These are phyloP conservation scores for Yamadazyma paraphyllophila DNA, from an alignment of 805 yeast species.

Conservation along the genomic window DNA sequence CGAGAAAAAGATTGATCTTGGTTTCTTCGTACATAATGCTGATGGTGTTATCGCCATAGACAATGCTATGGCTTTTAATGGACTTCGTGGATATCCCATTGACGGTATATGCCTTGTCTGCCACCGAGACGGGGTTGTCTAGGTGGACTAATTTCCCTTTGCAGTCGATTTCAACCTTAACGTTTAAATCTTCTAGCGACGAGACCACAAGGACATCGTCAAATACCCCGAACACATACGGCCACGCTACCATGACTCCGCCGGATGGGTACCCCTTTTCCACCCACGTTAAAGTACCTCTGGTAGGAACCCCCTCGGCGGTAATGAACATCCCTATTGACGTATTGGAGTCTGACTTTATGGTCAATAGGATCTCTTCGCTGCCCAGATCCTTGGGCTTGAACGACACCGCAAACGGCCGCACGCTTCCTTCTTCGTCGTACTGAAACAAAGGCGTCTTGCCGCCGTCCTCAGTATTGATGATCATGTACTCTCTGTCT, in stretches of 20 bases:
- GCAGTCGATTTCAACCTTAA: conserved; percentile 7
- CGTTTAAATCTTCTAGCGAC: conserved; percentile 23
- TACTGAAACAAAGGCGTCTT: conserved; percentile 28
- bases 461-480: conserved; percentile 31
- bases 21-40: conserved; percentile 3
- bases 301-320: conserved; percentile 36
- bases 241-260: conserved; percentile 36
- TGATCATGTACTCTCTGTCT: conserved; percentile 30
- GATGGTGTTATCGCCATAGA: neutral
- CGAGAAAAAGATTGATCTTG: conserved; percentile 1
- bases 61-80: conserved; percentile 1
- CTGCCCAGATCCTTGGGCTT: conserved; percentile 16
- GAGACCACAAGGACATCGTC: conserved; percentile 16
- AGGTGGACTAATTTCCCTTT: conserved; percentile 5
- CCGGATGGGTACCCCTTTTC: conserved; percentile 34
- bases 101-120: conserved; percentile 7
- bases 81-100: conserved; percentile 6
- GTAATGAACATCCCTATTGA: conserved; percentile 43
- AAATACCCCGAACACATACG: conserved; percentile 33
- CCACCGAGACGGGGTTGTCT: neutral
- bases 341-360: conserved; percentile 29
- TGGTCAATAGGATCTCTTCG: conserved; percentile 32
- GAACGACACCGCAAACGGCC: conserved; percentile 26
- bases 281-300: conserved; percentile 42
- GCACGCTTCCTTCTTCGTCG: conserved; percentile 9